phyloP scores from a whole-genome alignment of 495 filamentous ascomycete species.

The Bacidia gigantensis region DNA sequence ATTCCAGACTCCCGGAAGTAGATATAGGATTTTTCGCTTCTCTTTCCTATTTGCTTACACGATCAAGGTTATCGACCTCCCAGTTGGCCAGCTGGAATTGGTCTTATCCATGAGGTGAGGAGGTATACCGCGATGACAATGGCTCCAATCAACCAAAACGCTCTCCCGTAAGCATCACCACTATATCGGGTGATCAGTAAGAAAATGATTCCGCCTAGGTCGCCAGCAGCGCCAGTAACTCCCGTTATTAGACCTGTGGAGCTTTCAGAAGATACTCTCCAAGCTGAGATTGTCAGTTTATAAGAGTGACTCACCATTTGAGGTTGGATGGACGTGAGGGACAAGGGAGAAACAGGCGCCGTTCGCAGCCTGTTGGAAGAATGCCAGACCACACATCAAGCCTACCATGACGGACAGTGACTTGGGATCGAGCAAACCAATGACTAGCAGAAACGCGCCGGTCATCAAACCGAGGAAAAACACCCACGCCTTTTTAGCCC shows the following conservation, averaged over 20 bases:
- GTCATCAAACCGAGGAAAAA: slow-evolving; percentile 45
- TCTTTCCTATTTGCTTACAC: no score
- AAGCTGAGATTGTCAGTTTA: no score
- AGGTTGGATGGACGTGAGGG: slow-evolving; percentile 66
- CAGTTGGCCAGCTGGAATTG: slow-evolving; percentile 49
- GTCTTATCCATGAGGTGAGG: slow-evolving; percentile 53
- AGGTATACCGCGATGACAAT: slow-evolving; percentile 53
- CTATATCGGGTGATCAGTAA: slow-evolving; percentile 73
- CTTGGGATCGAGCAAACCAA: slow-evolving; percentile 52
- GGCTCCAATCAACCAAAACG: slow-evolving; percentile 67
- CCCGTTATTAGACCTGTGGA: slow-evolving; percentile 58
- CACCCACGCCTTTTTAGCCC: slow-evolving; percentile 65
- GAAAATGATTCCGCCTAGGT: slow-evolving; percentile 73
- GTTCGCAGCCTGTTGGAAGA: slow-evolving; percentile 74
- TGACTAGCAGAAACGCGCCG: slow-evolving; percentile 52
- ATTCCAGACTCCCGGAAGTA: no score
- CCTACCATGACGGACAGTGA: slow-evolving; percentile 54
- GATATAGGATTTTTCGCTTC: no score
- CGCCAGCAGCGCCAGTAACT: slow-evolving; percentile 62
- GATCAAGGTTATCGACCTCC: slow-evolving; percentile 3
- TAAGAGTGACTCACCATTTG: slow-evolving; percentile 39
- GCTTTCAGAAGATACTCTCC: background rate
- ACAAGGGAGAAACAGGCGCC: slow-evolving; percentile 73
- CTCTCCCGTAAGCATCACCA: slow-evolving; percentile 47
- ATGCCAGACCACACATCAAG: slow-evolving; percentile 53